Conservation (phyloP, 768 basidiomycete species). For the Termitomyces heimii region DNA sequence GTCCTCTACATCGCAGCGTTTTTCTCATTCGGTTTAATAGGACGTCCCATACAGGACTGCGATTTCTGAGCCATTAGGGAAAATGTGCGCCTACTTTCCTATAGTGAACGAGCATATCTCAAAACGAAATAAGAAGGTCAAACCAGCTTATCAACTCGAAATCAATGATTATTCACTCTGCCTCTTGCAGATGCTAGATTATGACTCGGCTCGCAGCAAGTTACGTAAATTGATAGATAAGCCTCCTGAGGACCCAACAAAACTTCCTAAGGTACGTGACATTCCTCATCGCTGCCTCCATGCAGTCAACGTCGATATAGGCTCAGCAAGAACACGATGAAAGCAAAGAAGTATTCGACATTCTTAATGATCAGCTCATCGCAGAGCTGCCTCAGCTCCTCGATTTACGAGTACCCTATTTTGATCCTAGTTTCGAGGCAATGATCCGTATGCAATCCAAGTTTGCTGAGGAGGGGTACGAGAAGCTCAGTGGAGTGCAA, state of each 20-base stretch:
- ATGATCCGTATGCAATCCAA: slow-evolving; percentile 98
- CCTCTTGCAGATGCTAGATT: slow-evolving; percentile 68
- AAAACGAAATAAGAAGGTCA: slow-evolving; percentile 95
- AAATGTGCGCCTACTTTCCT: slow-evolving; percentile 95
- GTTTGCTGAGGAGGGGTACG: slow-evolving; percentile 97
- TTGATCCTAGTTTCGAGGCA: slow-evolving; percentile 97
- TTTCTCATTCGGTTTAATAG: slow-evolving; percentile 31
- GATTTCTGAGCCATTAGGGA: slow-evolving; percentile 91
- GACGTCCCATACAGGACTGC: slow-evolving; percentile 94
- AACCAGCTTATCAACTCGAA: not conserved
- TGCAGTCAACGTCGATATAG: slow-evolving; percentile 30
- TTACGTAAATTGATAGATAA: slow-evolving; percentile 88
- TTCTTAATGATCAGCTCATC: slow-evolving; percentile 90
- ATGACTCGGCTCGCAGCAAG: slow-evolving; percentile 87
- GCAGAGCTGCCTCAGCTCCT: slow-evolving; percentile 87
- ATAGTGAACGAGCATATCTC: slow-evolving; percentile 88
- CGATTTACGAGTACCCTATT: slow-evolving; percentile 94
- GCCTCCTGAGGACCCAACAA: slow-evolving; percentile 88
- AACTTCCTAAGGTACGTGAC: slow-evolving; percentile 55
- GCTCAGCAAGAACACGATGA: slow-evolving; percentile 97
- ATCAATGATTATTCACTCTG: not conserved
- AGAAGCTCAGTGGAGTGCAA: slow-evolving; percentile 93
- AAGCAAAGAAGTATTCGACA: slow-evolving; percentile 87
- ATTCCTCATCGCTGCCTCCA: not conserved
- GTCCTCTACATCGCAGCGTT: not conserved